Evolutionary conservation across 1,284 basidiomycete species (phyloP), one percentile per base, ranked within the genome.

Genomic region (Ustilago lituana): DNA sequence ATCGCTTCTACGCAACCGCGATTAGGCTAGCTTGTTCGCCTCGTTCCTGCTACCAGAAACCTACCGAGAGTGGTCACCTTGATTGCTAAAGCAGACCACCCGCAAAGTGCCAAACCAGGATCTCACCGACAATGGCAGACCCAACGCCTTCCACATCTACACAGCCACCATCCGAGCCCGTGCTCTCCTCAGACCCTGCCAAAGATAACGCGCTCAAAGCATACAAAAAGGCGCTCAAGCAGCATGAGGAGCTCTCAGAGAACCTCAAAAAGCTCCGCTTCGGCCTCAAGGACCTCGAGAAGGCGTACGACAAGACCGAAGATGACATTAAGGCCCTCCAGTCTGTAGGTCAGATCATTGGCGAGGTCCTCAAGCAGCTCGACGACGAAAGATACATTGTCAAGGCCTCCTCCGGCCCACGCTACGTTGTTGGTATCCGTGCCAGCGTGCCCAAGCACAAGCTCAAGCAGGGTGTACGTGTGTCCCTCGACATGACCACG

Each of bases 311-410:
- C 77, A 95, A 96, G 87, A 96, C 94, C 0, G 96, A 99, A 83
- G 94, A 99, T 39, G 95, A 98, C 82, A 97, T 99, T 85, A 98
- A 98, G 84, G 96, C 96, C 44, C 89, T 99, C 14, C 96, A 98
- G 83, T 96, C 93, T 11, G 96, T 98, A 10, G 96, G 96, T 11
- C 96, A 99, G 85, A 98, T 98, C 73, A 96, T 99, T 64, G 96
- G 94, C 60, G 96, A 99, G 84, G 93, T 99, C 59, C 89, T 98
- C 88, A 98, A 98, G 84, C 94, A 98, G 84, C 85, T 99, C 24
- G 96, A 98, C 79, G 93, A 97, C 65, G 95, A 98, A 84, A 87
- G 96, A 84, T 99, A 97, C 84, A 99, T 99, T 76, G 96, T 99
- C 73, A 99, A 99, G 84, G 95, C 96, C 0, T 98, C 94, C 0